phyloP scores from a whole-genome alignment of 371 early-diverging fungal genomes.

The Saksenaea oblongispora region DNA sequence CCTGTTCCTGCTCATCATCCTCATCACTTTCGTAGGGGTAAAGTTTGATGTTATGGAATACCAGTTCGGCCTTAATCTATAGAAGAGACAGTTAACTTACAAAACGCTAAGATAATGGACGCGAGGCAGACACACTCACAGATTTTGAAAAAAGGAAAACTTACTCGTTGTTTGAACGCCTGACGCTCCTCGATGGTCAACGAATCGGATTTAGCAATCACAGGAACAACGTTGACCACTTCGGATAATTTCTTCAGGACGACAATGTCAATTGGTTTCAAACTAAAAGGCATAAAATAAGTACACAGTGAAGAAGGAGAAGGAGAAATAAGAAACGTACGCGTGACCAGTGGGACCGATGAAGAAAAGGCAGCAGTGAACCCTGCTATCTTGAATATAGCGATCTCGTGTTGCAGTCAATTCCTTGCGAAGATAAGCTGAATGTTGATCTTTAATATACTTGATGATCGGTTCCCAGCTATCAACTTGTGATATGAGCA shows the following conservation, averaged over 20 bases:
- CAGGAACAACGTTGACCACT: constrained; percentile 79
- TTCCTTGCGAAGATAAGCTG: constrained; percentile 86
- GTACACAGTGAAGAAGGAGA: not conserved
- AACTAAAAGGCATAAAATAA: constrained; percentile 30
- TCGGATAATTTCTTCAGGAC: constrained; percentile 74
- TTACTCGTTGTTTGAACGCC: constrained; percentile 71
- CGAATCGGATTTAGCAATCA: constrained; percentile 89
- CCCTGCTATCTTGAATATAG: constrained; percentile 81
- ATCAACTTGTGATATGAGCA: constrained; percentile 2
- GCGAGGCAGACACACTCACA: not conserved
- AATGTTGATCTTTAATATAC: constrained; percentile 93
- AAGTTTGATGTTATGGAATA: constrained; percentile 86
- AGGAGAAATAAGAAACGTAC: constrained; percentile 36
- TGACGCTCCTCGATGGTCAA: constrained; percentile 77
- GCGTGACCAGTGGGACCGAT: constrained; percentile 78
- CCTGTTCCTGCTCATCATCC: constrained; percentile 78
- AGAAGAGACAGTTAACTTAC: not conserved
- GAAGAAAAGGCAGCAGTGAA: constrained; percentile 83
- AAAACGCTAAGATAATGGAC: constrained; percentile 1
- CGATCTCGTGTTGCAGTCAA: constrained; percentile 83
- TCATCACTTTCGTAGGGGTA: constrained; percentile 88
- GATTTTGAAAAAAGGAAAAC: constrained; percentile 17
- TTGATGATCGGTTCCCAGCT: constrained; percentile 90
- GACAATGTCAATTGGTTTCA: constrained; percentile 80
- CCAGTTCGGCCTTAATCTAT: constrained; percentile 88